Evolutionary conservation across 192 early-diverging fungal genomes (phyloP).

Genomic region (Backusella luteola): DNA sequence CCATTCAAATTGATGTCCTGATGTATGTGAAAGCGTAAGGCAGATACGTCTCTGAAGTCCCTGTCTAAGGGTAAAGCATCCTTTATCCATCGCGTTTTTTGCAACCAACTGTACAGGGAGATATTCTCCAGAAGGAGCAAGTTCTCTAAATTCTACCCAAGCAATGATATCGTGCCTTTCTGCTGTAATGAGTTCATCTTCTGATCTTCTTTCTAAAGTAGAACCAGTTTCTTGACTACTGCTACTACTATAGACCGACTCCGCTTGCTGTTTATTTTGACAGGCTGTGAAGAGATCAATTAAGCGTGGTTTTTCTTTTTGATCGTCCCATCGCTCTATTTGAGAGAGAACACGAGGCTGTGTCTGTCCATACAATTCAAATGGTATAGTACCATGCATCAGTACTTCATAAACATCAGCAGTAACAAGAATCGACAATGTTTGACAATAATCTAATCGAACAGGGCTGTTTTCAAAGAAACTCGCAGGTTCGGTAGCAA

Average conservation of each 20-base stretch:
- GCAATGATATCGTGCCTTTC: conserved; percentile 69
- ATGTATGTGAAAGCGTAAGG: conserved; percentile 64
- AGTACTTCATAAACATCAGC: conserved; percentile 18
- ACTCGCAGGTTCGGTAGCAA: conserved; percentile 56
- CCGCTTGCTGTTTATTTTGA: background rate
- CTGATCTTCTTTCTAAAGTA: conserved; percentile 31
- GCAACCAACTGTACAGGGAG: conserved; percentile 51
- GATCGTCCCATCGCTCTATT: conserved; percentile 53
- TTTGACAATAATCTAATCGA: conserved; percentile 52
- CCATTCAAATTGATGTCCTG: conserved; percentile 66
- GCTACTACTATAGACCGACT: background rate
- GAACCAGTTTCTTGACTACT: background rate
- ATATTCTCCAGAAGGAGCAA: conserved; percentile 61
- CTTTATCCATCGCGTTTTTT: conserved; percentile 44
- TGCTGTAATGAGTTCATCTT: conserved; percentile 62
- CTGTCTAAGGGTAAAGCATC: conserved; percentile 68
- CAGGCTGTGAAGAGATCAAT: background rate
- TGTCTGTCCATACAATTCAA: conserved; percentile 56
- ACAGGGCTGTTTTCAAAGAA: conserved; percentile 53
- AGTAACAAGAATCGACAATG: conserved; percentile 40
- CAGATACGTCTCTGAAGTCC: conserved; percentile 72
- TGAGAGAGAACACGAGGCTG: conserved; percentile 37
- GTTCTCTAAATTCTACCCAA: conserved; percentile 67
- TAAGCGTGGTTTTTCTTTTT: conserved; percentile 31
- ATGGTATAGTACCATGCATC: conserved; percentile 30